These are phyloP conservation scores for Inonotus obliquus DNA, from an alignment of 1,284 basidiomycete genomes.

Conservation along the genomic window DNA sequence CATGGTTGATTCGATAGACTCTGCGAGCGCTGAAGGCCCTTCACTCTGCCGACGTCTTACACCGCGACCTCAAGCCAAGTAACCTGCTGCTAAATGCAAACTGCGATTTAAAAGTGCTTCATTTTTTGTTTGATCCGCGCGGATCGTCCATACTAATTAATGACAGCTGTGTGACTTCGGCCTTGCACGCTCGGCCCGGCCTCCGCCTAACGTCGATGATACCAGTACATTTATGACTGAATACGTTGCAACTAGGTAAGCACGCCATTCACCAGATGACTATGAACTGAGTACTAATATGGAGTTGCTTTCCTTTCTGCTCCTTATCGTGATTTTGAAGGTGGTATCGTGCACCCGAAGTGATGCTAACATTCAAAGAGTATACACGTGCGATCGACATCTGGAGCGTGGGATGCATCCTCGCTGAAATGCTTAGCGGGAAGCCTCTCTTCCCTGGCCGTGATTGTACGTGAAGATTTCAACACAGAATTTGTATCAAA, in stretches of 20 bases:
- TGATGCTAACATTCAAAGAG: slow-evolving; percentile 94
- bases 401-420: slow-evolving; percentile 91
- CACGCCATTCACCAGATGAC: not conserved
- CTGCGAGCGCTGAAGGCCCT: slow-evolving; percentile 89
- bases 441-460: slow-evolving; percentile 88
- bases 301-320: not conserved
- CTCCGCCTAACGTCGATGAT: slow-evolving; percentile 78
- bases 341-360: slow-evolving; percentile 93
- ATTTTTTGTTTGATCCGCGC: slow-evolving; percentile 1
- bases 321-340: slow-evolving; percentile 31
- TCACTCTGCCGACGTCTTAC: slow-evolving; percentile 86
- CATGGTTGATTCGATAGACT: slow-evolving; percentile 44
- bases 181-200: slow-evolving; percentile 78
- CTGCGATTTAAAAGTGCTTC: slow-evolving; percentile 82
- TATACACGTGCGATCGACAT: slow-evolving; percentile 92
- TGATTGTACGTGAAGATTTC: slow-evolving; percentile 50
- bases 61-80: slow-evolving; percentile 89
- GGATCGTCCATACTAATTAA: not conserved
- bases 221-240: slow-evolving; percentile 92
- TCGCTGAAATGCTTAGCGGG: slow-evolving; percentile 91
- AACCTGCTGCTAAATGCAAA: slow-evolving; percentile 92
- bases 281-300: not conserved
- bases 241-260: slow-evolving; percentile 82
- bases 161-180: slow-evolving; percentile 89
- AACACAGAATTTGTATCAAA: slow-evolving; percentile 4